Percentiles rank a stretch among this genome's conserved stretches.
These are phyloP conservation scores for Apiotrichum gracile DNA, from an alignment of 1,284 basidiomycete genomes.

Conservation along the genomic window DNA sequence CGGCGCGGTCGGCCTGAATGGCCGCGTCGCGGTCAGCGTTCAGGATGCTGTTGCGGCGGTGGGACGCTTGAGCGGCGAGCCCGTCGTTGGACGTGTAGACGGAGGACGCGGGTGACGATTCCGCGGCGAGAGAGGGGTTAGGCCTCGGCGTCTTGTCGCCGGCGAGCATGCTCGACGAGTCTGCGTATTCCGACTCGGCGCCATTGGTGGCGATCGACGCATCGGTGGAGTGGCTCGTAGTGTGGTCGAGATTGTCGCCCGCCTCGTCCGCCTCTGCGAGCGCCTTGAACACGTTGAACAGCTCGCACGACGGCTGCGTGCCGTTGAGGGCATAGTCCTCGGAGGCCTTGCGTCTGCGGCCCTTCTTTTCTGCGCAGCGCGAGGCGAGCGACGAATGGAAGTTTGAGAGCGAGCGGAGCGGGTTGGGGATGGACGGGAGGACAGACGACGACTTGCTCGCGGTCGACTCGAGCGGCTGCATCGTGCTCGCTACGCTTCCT, in stretches of 20 bases:
- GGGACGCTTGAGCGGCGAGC: too few relatives aligned
- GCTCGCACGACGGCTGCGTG: slow-evolving; percentile 20
- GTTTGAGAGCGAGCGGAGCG: not conserved
- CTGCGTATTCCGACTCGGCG: too few relatives aligned
- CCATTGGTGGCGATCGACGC: not conserved
- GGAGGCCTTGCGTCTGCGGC: not conserved
- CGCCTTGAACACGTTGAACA: slow-evolving; percentile 39
- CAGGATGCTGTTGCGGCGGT: not conserved
- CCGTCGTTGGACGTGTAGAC: too few relatives aligned
- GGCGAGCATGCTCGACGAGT: too few relatives aligned
- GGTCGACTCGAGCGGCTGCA: too few relatives aligned
- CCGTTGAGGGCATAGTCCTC: not conserved
- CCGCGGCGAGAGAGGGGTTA: not conserved
- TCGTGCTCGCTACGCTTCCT: too few relatives aligned
- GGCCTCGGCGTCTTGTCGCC: too few relatives aligned
- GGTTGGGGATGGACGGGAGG: too few relatives aligned
- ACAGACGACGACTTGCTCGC: too few relatives aligned
- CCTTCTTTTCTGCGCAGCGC: not conserved
- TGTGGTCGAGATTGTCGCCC: not conserved
- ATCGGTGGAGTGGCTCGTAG: not conserved
- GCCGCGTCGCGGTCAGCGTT: not conserved
- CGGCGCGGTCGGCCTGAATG: not conserved
- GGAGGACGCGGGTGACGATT: too few relatives aligned
- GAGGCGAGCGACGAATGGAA: not conserved
- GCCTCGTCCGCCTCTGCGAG: slow-evolving; percentile 22